phyloP scores from a whole-genome alignment of 441 rosid species.

The Manihot esculenta region DNA sequence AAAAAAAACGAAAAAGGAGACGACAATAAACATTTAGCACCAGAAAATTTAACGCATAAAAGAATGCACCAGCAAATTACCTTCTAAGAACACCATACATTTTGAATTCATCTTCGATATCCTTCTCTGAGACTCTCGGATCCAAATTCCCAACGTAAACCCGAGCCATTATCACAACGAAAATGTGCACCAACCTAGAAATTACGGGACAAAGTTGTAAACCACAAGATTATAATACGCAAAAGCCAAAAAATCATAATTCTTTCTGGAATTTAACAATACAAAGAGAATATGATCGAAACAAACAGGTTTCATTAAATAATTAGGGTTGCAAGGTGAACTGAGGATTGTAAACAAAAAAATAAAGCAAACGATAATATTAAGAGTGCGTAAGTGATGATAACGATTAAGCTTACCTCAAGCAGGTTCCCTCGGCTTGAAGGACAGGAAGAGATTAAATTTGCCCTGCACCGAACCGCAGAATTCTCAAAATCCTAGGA shows the following conservation, averaged over 20 bases:
- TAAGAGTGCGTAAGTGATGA: neutral
- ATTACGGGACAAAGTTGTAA: too few relatives aligned
- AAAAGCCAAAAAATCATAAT: neutral
- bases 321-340: neutral
- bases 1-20: neutral
- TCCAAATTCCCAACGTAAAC: constrained; percentile 84
- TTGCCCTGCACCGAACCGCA: neutral
- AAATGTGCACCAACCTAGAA: constrained; percentile 18
- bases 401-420: neutral
- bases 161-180: constrained; percentile 44
- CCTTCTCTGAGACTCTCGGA: constrained; percentile 65
- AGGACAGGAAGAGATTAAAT: neutral
- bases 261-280: neutral
- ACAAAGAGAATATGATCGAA: neutral
- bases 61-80: constrained; percentile 25
- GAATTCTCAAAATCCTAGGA: constrained; percentile 11
- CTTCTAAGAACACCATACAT: constrained; percentile 69
- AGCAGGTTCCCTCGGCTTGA: neutral
- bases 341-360: neutral
- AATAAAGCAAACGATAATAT: neutral
- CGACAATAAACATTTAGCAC: neutral
- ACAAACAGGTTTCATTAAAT: neutral
- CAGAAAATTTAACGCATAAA: neutral
- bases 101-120: constrained; percentile 81
- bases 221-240: neutral